Evolutionary conservation across 192 early-diverging fungal genomes (phyloP), one percentile per base, ranked within the genome.

Genomic region (Coemansia erecta): DNA sequence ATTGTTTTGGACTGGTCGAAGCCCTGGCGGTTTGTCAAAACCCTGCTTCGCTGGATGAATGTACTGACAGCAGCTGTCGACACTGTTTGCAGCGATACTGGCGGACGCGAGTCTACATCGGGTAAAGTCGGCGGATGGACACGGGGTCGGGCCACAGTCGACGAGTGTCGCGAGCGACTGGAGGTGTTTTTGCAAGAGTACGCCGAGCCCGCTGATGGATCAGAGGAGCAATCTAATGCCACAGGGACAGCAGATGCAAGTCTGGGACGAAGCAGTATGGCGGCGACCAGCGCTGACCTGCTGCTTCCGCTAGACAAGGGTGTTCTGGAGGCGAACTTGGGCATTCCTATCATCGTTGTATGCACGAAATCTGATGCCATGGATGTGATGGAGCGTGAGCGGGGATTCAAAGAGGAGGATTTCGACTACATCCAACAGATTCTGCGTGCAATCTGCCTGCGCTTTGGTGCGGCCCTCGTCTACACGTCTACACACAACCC

Each of bases 401-500:
- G 84, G 24, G 92, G 87, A 17, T 96, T 85, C 70, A 86, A 86
- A 65, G 94, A 98, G 51, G 94, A 95, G 59, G 87, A 89, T 41
- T 95, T 98, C 77, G 96, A 98, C 69, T 95, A 88, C 72, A 92
- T 98, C 61, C 94, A 97, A 70, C 94, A 97, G 67, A 83, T 85
- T 22, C 77, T 96, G 47, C 85, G 96, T 53, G 91, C 94, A 19
- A 82, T 95, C 9, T 92, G 91, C 68, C 84, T 98, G 60, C 91
- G 90, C 83, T 94, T 63, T 66, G 95, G 95, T 24, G 93, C 95
- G 1, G 80, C 90, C 15, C 85, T 98, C 7, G 87, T 96, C 56
- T 96, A 95, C 80, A 94, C 92, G 15, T 91, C 92, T 6, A 87
- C 86, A 12, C 83, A 85, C 26, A 85, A 87, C 47, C 90, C 92